A percentile compares a stretch with the other conserved stretches of the same genome.
Conservation (phyloP, 257 asterid species). For the Oldenlandia corymbosa region DNA sequence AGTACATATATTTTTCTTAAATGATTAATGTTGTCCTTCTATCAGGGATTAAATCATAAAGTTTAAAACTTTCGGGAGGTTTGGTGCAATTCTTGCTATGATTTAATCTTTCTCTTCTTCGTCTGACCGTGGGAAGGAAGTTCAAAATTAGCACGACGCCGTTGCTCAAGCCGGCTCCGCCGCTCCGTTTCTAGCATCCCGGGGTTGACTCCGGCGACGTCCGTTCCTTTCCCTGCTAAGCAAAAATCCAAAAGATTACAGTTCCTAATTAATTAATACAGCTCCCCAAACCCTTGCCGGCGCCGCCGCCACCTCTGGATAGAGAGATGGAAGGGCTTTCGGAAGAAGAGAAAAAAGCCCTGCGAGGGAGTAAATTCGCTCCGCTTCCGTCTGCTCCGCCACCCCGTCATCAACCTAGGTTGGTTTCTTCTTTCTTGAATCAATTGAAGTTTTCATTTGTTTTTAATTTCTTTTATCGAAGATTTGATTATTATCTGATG, state of each 20-base stretch:
- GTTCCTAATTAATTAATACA: no score
- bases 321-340: slow-evolving; percentile 58
- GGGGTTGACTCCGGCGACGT: slow-evolving; percentile 2
- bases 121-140: no score
- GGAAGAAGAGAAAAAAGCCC: slow-evolving; percentile 87
- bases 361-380: slow-evolving; percentile 93
- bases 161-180: no score
- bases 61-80: no score
- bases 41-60: no score
- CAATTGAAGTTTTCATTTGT: neutral
- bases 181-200: neutral
- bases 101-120: no score
- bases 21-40: no score
- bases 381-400: slow-evolving; percentile 72
- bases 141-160: no score
- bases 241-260: neutral
- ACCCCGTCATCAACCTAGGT: slow-evolving; percentile 52
- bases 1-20: no score
- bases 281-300: neutral
- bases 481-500: neutral
- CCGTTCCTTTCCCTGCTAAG: neutral
- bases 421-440: neutral
- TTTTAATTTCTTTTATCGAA: neutral
- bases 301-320: neutral
- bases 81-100: no score